These are phyloP conservation scores for Suillus fuscotomentosus DNA, from an alignment of 768 basidiomycete genomes.

Conservation along the genomic window DNA sequence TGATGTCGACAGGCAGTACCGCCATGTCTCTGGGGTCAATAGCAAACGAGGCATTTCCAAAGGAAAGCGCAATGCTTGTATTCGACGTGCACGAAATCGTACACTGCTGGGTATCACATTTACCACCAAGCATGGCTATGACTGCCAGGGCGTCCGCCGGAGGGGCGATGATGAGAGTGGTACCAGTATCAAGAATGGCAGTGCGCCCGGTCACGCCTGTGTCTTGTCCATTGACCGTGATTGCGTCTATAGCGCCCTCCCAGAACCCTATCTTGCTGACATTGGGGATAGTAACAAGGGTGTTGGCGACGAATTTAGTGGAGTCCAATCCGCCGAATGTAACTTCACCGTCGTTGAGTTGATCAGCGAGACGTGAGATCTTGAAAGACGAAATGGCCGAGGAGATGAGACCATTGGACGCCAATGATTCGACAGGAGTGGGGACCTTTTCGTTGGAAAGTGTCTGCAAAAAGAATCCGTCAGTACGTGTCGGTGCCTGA, in stretches of 20 bases:
- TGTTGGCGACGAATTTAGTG: slow-evolving; percentile 60
- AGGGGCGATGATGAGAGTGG: slow-evolving; percentile 43
- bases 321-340: slow-evolving; percentile 78
- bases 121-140: slow-evolving; percentile 58
- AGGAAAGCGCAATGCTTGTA: slow-evolving; percentile 50
- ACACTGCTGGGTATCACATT: slow-evolving; percentile 48
- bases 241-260: slow-evolving; percentile 64
- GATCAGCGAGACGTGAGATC: slow-evolving; percentile 71
- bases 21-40: slow-evolving; percentile 70
- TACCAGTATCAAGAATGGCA: slow-evolving; percentile 60
- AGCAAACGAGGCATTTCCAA: slow-evolving; percentile 56
- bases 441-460: slow-evolving; percentile 63
- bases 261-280: slow-evolving; percentile 75
- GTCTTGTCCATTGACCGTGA: slow-evolving; percentile 57
- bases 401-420: slow-evolving; percentile 51
- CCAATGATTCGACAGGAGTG: slow-evolving; percentile 75
- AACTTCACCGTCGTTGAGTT: slow-evolving; percentile 67
- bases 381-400: slow-evolving; percentile 77
- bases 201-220: slow-evolving; percentile 58
- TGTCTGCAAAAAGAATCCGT: slow-evolving; percentile 28
- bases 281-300: slow-evolving; percentile 60
- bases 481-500: background rate
- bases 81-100: slow-evolving; percentile 65
- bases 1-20: slow-evolving; percentile 50
- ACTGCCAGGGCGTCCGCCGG: slow-evolving; percentile 52